phyloP scores from a whole-genome alignment of 225 moss, liverwort and hornwort species.

The Marchantia polymorpha region DNA sequence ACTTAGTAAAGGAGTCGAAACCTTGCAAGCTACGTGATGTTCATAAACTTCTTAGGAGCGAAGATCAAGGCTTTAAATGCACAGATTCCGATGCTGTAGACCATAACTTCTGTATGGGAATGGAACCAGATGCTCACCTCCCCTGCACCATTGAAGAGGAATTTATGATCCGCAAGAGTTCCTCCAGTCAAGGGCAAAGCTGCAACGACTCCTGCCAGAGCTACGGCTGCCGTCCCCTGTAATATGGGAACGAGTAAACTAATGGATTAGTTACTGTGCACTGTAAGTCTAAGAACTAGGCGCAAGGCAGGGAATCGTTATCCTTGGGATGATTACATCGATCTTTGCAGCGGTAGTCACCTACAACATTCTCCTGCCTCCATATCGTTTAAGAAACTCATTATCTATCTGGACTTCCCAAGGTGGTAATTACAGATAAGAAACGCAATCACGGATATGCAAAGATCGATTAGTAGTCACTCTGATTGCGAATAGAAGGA shows the following conservation, averaged over 20 bases:
- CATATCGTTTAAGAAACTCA: too few relatives aligned
- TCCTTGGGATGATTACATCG: too few relatives aligned
- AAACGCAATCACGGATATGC: too few relatives aligned
- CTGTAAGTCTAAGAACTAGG: neutral
- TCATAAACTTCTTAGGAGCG: neutral
- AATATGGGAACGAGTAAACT: neutral
- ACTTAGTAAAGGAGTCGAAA: neutral
- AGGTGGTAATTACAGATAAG: too few relatives aligned
- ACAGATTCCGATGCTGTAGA: neutral
- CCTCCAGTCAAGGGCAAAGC: constrained; percentile 76
- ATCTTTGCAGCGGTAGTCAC: too few relatives aligned
- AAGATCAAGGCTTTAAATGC: neutral
- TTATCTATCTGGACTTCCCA: too few relatives aligned
- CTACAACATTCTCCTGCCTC: too few relatives aligned
- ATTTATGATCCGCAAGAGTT: constrained; percentile 69
- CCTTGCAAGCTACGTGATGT: too few relatives aligned
- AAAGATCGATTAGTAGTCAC: too few relatives aligned
- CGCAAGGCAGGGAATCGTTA: too few relatives aligned
- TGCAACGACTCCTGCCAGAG: constrained; percentile 70
- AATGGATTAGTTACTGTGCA: neutral
- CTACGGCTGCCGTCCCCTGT: constrained; percentile 82
- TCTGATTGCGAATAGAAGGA: too few relatives aligned
- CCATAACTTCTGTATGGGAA: neutral
- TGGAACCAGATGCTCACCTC: constrained; percentile 39
- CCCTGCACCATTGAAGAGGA: constrained; percentile 71